Base-by-base conservation (phyloP, 2,329 filamentous ascomycete genomes). In the Rhynchosporium secalis region DNA sequence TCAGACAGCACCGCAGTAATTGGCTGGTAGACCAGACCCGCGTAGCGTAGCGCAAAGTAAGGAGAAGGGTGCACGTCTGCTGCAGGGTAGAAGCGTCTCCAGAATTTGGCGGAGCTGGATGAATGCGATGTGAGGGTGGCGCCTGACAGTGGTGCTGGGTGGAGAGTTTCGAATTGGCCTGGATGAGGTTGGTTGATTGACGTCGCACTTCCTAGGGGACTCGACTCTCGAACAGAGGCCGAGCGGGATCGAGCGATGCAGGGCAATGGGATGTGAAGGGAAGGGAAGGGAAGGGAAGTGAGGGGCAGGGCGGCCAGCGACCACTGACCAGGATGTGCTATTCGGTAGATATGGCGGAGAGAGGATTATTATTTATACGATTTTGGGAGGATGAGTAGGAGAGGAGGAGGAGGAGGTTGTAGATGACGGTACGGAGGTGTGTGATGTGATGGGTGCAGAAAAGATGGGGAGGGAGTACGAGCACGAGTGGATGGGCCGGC, bases 121-220 rank as follows among this genome's bases (percentile, higher is more conserved):
- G 10, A 46, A 7, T 15, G 20, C 8, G 43, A 46, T 26, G n/a
- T n/a, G n/a, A 28, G n/a, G 43, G 43, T 46, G 43, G 43, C 43
- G 43, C 43, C 43, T 46, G 43, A 26, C 43, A 46, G 43, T 26
- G 43, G 15, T 63, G 66, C 65, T 65, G 68, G 58, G 66, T 69
- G 58, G 54, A 47, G 65, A 60, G 68, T 70, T 71, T 72, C 68
- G 66, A 64, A 68, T 66, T 71, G 66, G 33, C 64, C 62, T 65
- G 63, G 68, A 60, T 43, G 56, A 67, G 63, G 66, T 65, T 67
- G 63, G 66, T 65, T 67, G 68, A 67, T 68, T 69, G 63, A 67
- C 64, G 71, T 73, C 71, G 71, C 71, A 72, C 68, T 63, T 72
- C 68, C 65, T 45, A 46, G 29, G 33, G 45, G 31, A 56, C 51